A percentile compares a stretch with the other conserved stretches of the same genome.
phyloP scores from a whole-genome alignment of 1,139 yeast species.

The Yamadazyma triangularis region DNA sequence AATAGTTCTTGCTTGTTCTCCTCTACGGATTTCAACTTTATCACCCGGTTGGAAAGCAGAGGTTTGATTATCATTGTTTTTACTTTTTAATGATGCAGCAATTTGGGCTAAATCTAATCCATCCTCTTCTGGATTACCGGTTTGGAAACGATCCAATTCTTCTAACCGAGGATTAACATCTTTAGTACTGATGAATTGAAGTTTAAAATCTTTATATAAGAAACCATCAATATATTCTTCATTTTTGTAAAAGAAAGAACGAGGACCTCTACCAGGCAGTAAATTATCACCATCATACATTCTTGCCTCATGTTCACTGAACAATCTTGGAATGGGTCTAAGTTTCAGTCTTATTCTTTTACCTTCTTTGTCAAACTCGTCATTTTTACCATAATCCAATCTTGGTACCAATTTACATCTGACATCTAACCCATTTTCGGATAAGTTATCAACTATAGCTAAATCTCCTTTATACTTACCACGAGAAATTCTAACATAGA shows the following conservation, averaged over 20 bases:
- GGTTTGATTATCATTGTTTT: slow-evolving; percentile 24
- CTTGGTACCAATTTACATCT: slow-evolving; percentile 90
- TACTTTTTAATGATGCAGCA: slow-evolving; percentile 75
- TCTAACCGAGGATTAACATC: slow-evolving; percentile 85
- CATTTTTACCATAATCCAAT: slow-evolving; percentile 78
- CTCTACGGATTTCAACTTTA: slow-evolving; percentile 83
- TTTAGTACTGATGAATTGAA: slow-evolving; percentile 76
- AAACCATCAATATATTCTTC: slow-evolving; percentile 92
- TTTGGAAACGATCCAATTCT: slow-evolving; percentile 79
- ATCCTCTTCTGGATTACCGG: slow-evolving; percentile 62
- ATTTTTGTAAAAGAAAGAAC: slow-evolving; percentile 69
- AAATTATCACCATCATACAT: slow-evolving; percentile 55
- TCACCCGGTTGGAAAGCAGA: slow-evolving; percentile 87
- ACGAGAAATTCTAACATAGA: slow-evolving; percentile 83
- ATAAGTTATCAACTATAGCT: slow-evolving; percentile 87
- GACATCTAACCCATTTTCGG: slow-evolving; percentile 93
- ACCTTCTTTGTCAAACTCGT: slow-evolving; percentile 55
- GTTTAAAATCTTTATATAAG: slow-evolving; percentile 78
- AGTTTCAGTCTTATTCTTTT: slow-evolving; percentile 49
- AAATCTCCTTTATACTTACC: slow-evolving; percentile 92
- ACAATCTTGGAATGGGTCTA: slow-evolving; percentile 81
- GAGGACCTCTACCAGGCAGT: slow-evolving; percentile 69
- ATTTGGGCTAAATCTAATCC: slow-evolving; percentile 82
- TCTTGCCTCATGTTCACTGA: slow-evolving; percentile 67
- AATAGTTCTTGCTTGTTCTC: slow-evolving; percentile 88